Conservation (phyloP, 176 grass and related monocot genomes). For the Aegilops speltoides region DNA sequence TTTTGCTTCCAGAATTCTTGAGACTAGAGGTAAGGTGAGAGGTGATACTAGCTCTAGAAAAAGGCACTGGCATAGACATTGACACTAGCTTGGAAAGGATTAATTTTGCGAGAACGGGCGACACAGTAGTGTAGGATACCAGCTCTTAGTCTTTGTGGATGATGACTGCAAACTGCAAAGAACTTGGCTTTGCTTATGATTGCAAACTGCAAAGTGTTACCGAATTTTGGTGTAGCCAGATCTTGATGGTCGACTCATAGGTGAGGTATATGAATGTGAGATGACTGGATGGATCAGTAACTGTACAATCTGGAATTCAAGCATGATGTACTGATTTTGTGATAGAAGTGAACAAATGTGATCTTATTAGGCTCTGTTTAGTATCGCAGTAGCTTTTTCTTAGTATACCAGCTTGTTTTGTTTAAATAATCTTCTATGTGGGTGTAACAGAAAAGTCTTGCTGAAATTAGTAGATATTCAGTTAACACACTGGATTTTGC, state of each 20-base stretch:
- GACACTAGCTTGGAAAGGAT: conserved; percentile 15
- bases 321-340: conserved; percentile 1
- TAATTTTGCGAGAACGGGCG: neutral
- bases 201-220: neutral
- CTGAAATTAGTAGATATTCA: neutral
- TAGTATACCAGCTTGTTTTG: neutral
- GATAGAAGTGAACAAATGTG: neutral
- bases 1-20: conserved; percentile 57
- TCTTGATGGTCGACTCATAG: neutral
- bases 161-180: neutral
- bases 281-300: neutral
- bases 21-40: conserved; percentile 50
- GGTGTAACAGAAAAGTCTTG: neutral
- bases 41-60: conserved; percentile 66
- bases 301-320: conserved; percentile 10
- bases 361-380: neutral
- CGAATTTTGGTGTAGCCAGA: neutral
- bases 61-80: conserved; percentile 85
- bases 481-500: neutral
- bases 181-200: neutral
- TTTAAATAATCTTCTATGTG: neutral
- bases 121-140: conserved; percentile 5
- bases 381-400: neutral
- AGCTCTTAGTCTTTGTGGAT: conserved; percentile 9
- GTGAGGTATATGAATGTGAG: neutral